Percentiles rank a stretch among this genome's conserved stretches.
phyloP scores from a whole-genome alignment of 768 basidiomycete genomes.

The Heimioporus sp. region DNA sequence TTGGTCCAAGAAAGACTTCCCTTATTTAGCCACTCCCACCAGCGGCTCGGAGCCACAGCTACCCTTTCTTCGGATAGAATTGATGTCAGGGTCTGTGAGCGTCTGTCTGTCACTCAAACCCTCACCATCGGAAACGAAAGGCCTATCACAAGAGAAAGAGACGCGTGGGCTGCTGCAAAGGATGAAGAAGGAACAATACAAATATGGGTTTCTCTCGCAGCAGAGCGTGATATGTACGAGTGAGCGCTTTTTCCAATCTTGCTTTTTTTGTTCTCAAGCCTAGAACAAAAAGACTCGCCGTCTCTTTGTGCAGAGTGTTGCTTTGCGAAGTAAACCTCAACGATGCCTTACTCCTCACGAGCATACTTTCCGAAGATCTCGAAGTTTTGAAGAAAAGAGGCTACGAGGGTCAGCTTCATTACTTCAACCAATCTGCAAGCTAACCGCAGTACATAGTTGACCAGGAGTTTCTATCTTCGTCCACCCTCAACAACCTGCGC shows the following conservation, averaged over 20 bases:
- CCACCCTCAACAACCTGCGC: constrained; percentile 47
- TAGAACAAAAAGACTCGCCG: constrained; percentile 58
- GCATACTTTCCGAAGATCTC: constrained; percentile 87
- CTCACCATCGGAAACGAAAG: constrained; percentile 49
- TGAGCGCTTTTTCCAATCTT: constrained; percentile 38
- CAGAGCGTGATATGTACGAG: constrained; percentile 86
- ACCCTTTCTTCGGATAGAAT: constrained; percentile 65
- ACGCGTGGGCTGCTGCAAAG: constrained; percentile 67
- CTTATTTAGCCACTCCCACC: constrained; percentile 63
- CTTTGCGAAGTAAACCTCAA: constrained; percentile 75
- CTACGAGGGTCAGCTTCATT: constrained; percentile 59
- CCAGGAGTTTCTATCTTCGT: constrained; percentile 78
- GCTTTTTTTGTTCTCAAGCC: not conserved
- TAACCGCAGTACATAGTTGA: constrained; percentile 54
- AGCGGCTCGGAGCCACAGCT: constrained; percentile 51
- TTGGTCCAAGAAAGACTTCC: constrained; percentile 78
- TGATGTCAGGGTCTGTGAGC: constrained; percentile 61
- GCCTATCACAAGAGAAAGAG: constrained; percentile 46
- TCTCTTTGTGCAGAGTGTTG: constrained; percentile 71
- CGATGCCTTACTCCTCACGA: constrained; percentile 85
- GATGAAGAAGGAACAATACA: constrained; percentile 53
- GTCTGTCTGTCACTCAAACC: constrained; percentile 56
- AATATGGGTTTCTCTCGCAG: constrained; percentile 67
- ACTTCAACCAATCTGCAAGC: not conserved
- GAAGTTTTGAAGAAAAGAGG: constrained; percentile 74